Conservation (phyloP, 1,284 basidiomycete genomes). For the Fomes fomentarius region DNA sequence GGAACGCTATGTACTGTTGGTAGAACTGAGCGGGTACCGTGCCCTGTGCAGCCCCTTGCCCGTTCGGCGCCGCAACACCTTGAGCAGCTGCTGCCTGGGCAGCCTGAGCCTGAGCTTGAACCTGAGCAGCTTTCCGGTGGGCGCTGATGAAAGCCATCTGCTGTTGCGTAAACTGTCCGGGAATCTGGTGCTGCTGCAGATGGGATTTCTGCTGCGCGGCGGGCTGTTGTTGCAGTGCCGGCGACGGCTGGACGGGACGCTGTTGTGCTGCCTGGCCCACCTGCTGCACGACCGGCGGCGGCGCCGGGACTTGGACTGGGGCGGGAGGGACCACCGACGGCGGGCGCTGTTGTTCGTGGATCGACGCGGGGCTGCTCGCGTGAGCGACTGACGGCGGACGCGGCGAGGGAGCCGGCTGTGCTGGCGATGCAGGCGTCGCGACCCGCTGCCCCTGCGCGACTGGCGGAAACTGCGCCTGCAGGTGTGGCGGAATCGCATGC, state of each 20-base stretch:
- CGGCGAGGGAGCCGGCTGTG: slow-evolving; percentile 19
- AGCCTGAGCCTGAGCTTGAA: slow-evolving; percentile 2
- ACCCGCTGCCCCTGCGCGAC: slow-evolving; percentile 14
- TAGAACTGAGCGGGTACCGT: background rate
- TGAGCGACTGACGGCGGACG: slow-evolving; percentile 19
- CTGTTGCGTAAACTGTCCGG: too few relatives aligned
- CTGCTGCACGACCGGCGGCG: background rate
- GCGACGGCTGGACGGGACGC: slow-evolving; percentile 5
- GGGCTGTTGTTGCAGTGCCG: slow-evolving; percentile 3
- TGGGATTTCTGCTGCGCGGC: background rate
- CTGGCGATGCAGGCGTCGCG: slow-evolving; percentile 13
- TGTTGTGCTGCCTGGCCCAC: slow-evolving; percentile 6
- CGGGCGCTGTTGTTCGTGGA: slow-evolving; percentile 15
- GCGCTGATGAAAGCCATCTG: background rate
- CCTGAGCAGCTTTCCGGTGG: background rate
- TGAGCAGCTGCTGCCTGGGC: too few relatives aligned
- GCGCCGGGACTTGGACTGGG: background rate
- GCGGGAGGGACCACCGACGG: slow-evolving; percentile 5
- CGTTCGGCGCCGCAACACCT: too few relatives aligned
- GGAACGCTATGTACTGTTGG: background rate
- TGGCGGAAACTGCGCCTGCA: slow-evolving; percentile 22
- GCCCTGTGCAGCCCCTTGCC: too few relatives aligned
- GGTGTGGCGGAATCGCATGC: slow-evolving; percentile 22
- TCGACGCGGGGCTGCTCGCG: slow-evolving; percentile 18
- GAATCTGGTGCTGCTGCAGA: slow-evolving; percentile 1